Percentiles rank a stretch among this genome's conserved stretches.
These are phyloP conservation scores for Amanita pseudoporphyria DNA, from an alignment of 768 basidiomycete genomes.

Conservation along the genomic window DNA sequence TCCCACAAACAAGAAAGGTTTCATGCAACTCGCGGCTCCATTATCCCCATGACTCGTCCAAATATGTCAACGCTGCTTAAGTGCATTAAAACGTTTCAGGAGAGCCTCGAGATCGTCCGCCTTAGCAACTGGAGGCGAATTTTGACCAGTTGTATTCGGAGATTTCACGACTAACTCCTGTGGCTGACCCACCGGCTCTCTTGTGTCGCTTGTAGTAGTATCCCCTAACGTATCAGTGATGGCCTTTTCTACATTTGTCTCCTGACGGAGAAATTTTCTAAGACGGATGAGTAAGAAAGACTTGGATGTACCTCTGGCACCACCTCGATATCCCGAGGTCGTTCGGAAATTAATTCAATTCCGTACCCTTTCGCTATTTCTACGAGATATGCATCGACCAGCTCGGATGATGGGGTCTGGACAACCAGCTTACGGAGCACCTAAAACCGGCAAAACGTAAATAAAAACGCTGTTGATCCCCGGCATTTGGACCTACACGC, in stretches of 20 bases:
- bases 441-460: conserved; percentile 26
- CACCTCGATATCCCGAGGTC: conserved; percentile 6
- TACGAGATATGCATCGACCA: conserved; percentile 81
- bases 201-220: neutral
- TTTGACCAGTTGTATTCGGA: conserved; percentile 8
- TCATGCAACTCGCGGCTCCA: no score
- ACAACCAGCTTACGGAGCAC: conserved; percentile 65
- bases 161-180: neutral
- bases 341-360: conserved; percentile 51
- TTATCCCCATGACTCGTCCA: neutral
- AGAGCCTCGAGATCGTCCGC: conserved; percentile 73
- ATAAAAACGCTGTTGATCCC: neutral
- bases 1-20: neutral
- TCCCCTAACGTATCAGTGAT: neutral
- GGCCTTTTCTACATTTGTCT: neutral
- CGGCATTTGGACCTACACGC: conserved; percentile 43
- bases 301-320: neutral
- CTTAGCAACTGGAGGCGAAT: conserved; percentile 19
- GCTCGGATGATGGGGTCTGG: conserved; percentile 56
- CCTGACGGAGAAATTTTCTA: neutral
- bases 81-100: conserved; percentile 70
- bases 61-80: conserved; percentile 63
- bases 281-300: neutral
- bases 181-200: neutral
- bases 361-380: conserved; percentile 89